Percentiles rank a stretch among this genome's conserved stretches.
Evolutionary conservation across 1,284 basidiomycete genomes (phyloP).

Genomic region (Ceraceosorus guamensis): DNA sequence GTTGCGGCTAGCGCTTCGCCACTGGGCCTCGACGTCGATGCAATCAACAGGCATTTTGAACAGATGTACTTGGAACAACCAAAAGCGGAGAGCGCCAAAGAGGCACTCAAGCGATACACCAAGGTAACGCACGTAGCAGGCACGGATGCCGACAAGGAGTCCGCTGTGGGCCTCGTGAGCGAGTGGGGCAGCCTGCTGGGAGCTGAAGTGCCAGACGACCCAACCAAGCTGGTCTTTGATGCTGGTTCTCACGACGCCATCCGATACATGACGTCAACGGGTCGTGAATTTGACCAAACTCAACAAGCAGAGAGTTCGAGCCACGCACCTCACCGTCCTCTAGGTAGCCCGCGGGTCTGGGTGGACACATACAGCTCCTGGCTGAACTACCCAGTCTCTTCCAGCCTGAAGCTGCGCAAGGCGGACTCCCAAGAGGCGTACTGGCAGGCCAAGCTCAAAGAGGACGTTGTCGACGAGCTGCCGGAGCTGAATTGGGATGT

Average conservation of each 20-base stretch:
- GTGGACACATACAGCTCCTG: conserved; percentile 44
- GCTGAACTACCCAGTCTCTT: conserved; percentile 41
- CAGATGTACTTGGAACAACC: too few relatives aligned
- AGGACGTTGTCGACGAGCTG: conserved; percentile 51
- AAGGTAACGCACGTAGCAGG: conserved; percentile 34
- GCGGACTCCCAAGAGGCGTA: conserved; percentile 51
- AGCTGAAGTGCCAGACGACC: conserved; percentile 18
- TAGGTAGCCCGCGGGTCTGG: conserved; percentile 27
- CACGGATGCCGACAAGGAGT: conserved; percentile 25
- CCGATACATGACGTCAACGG: conserved; percentile 17
- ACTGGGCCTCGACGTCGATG: too few relatives aligned
- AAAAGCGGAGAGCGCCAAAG: too few relatives aligned
- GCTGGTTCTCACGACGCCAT: conserved; percentile 31
- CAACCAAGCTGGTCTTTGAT: conserved; percentile 31
- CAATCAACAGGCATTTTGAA: too few relatives aligned
- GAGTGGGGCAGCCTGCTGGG: conserved; percentile 41
- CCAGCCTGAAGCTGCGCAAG: conserved; percentile 28
- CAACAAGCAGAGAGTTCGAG: too few relatives aligned
- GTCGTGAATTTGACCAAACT: background rate
- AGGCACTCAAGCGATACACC: background rate
- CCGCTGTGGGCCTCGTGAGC: conserved; percentile 23
- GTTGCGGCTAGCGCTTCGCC: too few relatives aligned
- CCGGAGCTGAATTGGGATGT: conserved; percentile 51
- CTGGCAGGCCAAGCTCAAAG: conserved; percentile 58
- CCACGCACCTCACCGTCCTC: background rate